These are phyloP conservation scores for Xerocomellus intermedius DNA, from an alignment of 768 basidiomycete genomes.

Conservation along the genomic window DNA sequence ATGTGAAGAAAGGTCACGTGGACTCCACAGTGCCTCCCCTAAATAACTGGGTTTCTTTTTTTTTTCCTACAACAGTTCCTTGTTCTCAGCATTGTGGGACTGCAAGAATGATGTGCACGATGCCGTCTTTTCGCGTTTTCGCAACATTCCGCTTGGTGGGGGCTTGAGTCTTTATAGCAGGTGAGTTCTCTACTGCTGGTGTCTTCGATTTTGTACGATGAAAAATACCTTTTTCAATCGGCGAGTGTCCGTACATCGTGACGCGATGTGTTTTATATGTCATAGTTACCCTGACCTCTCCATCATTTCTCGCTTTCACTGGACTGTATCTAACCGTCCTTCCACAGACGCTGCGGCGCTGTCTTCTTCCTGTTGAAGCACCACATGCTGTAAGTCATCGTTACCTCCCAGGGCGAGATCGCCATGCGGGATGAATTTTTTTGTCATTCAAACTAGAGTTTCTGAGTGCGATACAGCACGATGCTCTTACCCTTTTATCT, in stretches of 20 bases:
- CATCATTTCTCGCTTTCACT: constrained; percentile 7
- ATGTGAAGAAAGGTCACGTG: background rate
- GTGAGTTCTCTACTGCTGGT: constrained; percentile 4
- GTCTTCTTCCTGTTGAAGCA: background rate
- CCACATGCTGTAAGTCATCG: constrained; percentile 6
- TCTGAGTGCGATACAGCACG: constrained; percentile 68
- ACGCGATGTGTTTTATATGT: constrained; percentile 64
- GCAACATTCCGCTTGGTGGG: background rate
- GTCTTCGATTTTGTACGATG: constrained; percentile 43
- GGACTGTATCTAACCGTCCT: constrained; percentile 6
- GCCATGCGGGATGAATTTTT: constrained; percentile 49
- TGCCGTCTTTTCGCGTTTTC: too few relatives aligned
- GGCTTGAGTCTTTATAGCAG: background rate
- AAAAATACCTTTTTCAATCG: constrained; percentile 41
- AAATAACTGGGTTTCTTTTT: background rate
- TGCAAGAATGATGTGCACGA: background rate
- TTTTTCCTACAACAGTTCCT: background rate
- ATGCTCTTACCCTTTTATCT: constrained; percentile 64
- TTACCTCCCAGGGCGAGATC: constrained; percentile 6
- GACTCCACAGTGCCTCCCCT: constrained; percentile 2
- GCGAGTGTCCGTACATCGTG: constrained; percentile 49
- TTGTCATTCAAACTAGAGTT: constrained; percentile 89
- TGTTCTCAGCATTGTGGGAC: background rate
- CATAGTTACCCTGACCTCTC: constrained; percentile 91
- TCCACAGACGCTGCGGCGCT: background rate